Evolutionary conservation across 805 yeast genomes (phyloP).

Genomic region (Ogataea methanolica): DNA sequence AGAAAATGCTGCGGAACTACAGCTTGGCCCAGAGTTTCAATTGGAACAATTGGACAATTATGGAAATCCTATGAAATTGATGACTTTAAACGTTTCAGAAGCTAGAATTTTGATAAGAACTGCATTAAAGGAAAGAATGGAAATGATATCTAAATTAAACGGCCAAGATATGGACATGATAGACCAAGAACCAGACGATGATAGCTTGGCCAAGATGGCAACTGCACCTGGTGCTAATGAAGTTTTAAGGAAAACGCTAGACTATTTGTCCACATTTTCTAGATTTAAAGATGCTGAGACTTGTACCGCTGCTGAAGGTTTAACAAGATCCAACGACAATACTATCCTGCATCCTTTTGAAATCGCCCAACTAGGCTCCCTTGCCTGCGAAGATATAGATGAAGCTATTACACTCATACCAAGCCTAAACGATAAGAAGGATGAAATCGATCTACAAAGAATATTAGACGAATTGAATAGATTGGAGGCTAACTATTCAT

Average conservation of each 20-base stretch:
- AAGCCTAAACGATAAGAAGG: constrained; percentile 72
- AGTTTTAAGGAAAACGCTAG: constrained; percentile 87
- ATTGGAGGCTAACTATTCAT: constrained; percentile 39
- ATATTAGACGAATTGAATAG: constrained; percentile 82
- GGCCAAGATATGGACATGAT: constrained; percentile 26
- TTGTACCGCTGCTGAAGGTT: constrained; percentile 86
- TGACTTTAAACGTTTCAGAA: constrained; percentile 84
- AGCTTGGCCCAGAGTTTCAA: constrained; percentile 91
- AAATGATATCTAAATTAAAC: constrained; percentile 39
- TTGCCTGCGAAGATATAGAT: constrained; percentile 92
- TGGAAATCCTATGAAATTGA: constrained; percentile 71
- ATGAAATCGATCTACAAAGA: constrained; percentile 82
- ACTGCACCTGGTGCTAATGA: constrained; percentile 76
- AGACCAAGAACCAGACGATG: constrained; percentile 38
- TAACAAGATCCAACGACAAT: constrained; percentile 64
- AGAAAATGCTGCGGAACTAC: constrained; percentile 84
- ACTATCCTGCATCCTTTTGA: constrained; percentile 89
- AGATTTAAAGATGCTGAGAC: constrained; percentile 91
- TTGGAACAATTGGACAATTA: constrained; percentile 73
- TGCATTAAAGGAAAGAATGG: constrained; percentile 72
- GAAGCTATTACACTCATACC: constrained; percentile 96
- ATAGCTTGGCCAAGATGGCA: constrained; percentile 45
- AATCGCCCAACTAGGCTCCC: constrained; percentile 78
- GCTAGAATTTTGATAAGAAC: constrained; percentile 87
- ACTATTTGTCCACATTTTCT: constrained; percentile 78